Base-by-base conservation (phyloP, 2,329 filamentous ascomycete genomes). In the Fusarium humuli region DNA sequence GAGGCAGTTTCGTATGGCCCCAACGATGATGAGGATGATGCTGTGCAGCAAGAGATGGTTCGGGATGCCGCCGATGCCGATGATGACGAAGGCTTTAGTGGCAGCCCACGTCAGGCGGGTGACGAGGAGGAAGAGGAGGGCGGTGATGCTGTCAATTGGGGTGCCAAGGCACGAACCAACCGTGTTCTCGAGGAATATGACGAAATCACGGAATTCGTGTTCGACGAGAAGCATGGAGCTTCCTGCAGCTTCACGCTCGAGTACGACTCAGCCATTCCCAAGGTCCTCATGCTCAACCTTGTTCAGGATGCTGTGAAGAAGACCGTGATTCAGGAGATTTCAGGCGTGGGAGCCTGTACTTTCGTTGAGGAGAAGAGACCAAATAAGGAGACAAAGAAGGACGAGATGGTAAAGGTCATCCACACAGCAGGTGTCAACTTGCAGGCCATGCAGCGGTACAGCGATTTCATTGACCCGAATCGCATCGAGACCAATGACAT, bases 401-500 rank as follows among this genome's bases (percentile, higher is more conserved):
- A 53, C 18, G 25, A n/a, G 34, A 11, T 16, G 18, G 25, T 47
- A 8, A 83, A 88, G 63, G 85, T 90, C 45, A 88, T 98, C 57
- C 87, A 94, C 74, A 95, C 94, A 3, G 88, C 91, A 27, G 96
- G 96, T 63, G 91, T 94, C 74, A 99, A 98, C 80, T 85, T 99
- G 44, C 86, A 88, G 70, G 94, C 94, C 27, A 97, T 99, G 92
- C 94, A 96, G 78, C 90, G 92, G 65, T 96, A 94, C 79, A 88
- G 91, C 74, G 89, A 96, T 76, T 90, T 92, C 78, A 92, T 98
- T 82, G 90, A 98, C 80, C 92, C 94, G 2, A 90, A 97, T 82
- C 88, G 87, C 58, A 91, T 97, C 76, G 90, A 92, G 80, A 98
- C 95, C 71, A 99, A 99, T 83, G 95, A 97, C 75, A 94, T 98